Evolutionary conservation across 2,329 filamentous ascomycete genomes (phyloP), one percentile per base, ranked within the genome.

Genomic region (Fusarium luffae): DNA sequence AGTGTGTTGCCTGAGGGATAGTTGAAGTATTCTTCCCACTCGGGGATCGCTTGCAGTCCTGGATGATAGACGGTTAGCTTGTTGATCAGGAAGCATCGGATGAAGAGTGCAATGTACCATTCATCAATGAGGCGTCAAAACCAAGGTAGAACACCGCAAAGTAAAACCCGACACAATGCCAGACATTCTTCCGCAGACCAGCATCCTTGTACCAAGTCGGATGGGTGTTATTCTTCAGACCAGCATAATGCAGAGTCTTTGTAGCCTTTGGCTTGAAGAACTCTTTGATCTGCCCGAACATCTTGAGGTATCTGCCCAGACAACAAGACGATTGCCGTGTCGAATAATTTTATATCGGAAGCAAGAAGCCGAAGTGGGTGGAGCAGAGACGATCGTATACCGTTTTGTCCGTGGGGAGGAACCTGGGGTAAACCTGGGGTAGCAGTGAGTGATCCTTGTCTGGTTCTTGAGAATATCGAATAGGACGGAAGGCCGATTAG

Each of bases 21-120:
- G 13, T 67, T 21, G 27, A 70, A 70, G 47, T 66, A 70, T 44
- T 67, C 58, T 12, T 69, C 54, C 68, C 68, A 70, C 12, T 69
- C 18, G 1, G 66, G 68, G 13, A 70, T 63, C 0, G 68, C 62
- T 40, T 70, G 43, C 23, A 28, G 10, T 14, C 25, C 43, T 44
- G 21, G 2, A 27, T 1, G 4, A 4, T 0, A 16, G 2, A 21
- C 0, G 2, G 4, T 44, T 18, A 27, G 14, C 11, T 5, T 25
- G 16, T 9, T 21, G 19, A 14, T 25, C 14, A 44, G 7, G 65
- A 1, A 69, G 25, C 11, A 30, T 7, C 7, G 7, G 13, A 30
- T 14, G 30, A 14, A 30, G 30, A 14, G 30, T 14, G 13, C 7
- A 14, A 18, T 18, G 42, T 43, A 27, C 25, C 62, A 18, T 69